Base-by-base conservation (phyloP, 164 flowering plant species). In the Magnolia sinica region DNA sequence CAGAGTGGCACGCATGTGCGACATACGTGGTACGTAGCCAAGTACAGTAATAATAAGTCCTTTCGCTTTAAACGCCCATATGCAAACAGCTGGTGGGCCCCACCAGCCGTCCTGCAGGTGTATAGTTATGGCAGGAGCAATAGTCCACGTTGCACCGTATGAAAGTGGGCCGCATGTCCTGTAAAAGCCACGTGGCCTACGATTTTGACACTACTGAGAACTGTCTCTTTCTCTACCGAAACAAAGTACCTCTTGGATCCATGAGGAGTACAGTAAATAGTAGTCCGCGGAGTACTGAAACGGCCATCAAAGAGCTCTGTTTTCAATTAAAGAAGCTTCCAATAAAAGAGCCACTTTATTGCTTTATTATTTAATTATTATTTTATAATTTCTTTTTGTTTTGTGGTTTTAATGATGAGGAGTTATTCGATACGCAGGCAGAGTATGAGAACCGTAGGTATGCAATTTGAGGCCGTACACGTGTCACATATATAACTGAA, bases 281-380 rank as follows among this genome's bases (percentile, higher is more conserved):
- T 65, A 19, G 27, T 19, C 22, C 27, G 9, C 27, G 68, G 27
- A 65, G 3, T 11, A 69, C 13, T 14, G 19, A 50, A 49, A n/a
- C 8, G 3, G 8, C 3, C 13, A n/a, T n/a, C 55, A 71, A 50
- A 71, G 49, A 49, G 50, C 19, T 55, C 20, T 22, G 75, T 24
- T 23, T 29, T 27, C 19, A 13, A 23, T n/a, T 55, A 52, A 65
- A 64, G 69, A 74, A 64, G 70, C 63, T 72, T 72, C 74, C 13
- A 72, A 51, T n/a, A 50, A 51, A 72, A 24, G 18, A 52, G 11
- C 14, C 5, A 6, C 50, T 68, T 68, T 31, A 24, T 31, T 50
- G 8, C 13, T 29, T 61, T 16, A 14, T 59, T 61, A 50, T 59
- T 10, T 73, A 6, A 37, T 29, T 31, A 10, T 13, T 13, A 4